Evolutionary conservation across 1,284 basidiomycete genomes (phyloP), one percentile per base, ranked within the genome.

Genomic region (Puccinia coronata): DNA sequence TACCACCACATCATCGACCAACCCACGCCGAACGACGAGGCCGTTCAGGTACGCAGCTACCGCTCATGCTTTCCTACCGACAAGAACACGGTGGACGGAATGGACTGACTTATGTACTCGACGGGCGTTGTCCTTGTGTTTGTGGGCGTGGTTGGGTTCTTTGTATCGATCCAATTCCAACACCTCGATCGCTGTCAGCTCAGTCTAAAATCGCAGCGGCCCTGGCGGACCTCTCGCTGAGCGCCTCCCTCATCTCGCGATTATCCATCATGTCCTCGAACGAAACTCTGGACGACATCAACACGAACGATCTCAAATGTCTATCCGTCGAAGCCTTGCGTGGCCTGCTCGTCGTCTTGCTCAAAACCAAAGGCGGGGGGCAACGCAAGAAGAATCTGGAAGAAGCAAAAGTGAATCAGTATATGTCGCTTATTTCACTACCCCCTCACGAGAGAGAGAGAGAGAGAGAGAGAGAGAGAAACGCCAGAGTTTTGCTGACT

Each of bases 261-360:
- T 88, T 96, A 34, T 90, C 90, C 0, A 87, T 97, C 28, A 95
- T 96, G 87, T 95, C 93, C 79, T 88, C 91, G 11, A 97, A 97
- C 85, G 95, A 98, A 85, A 88, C 88, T 0, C 87, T 94, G 31
- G 92, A 95, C 69, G 95, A 98, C 86, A 90, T 98, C 59, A 89
- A 92, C 0, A 94, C 95, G 14, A 88, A 88, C 43, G 91, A 95
- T 86, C 87, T 97, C 70, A 88, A 92, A 12, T 97, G 94, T 87
- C 89, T 97, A 76, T 88, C 91, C 65, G 90, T 94, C 0, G 91
- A 92, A 0, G 95, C 90, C 86, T 89, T 91, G 31, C 86, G 89
- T 43, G 91, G 91, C 11, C 92, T 95, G 84, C 89, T 93, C n/a
- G 90, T 92, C 84, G 89, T 90, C 65, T 89, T 91, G 71, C 87